Percentiles rank a stretch among this genome's conserved stretches.
Evolutionary conservation across 2,329 filamentous ascomycete species (phyloP).

Genomic region (Lomentospora prolificans): DNA sequence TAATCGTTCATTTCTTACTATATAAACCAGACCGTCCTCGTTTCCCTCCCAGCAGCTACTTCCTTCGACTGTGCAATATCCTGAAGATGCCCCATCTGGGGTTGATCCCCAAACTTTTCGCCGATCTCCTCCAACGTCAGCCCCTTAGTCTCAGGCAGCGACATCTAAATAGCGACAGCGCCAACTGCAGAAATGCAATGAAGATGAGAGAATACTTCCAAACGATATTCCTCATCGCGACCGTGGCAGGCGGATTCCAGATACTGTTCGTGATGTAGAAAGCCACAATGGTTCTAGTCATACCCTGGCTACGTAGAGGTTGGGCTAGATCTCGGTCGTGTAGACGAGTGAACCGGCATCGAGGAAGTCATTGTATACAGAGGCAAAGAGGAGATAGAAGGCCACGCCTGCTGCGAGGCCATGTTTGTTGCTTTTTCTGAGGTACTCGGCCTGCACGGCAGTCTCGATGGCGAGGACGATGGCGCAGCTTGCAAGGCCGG

Average conservation of each 20-base stretch:
- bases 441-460: not conserved
- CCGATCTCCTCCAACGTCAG: not conserved
- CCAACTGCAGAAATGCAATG: not conserved
- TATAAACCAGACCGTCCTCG: not conserved
- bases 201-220: constrained; percentile 1
- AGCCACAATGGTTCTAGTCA: not conserved
- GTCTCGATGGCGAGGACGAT: not conserved
- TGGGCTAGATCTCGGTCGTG: constrained; percentile 1
- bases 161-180: not conserved
- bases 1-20: not conserved
- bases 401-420: not conserved
- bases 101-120: not conserved
- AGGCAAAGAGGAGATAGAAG: not conserved
- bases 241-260: not conserved
- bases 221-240: not conserved
- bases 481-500: not conserved
- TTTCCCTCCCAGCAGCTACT: not conserved
- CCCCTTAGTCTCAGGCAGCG: not conserved
- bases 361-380: not conserved
- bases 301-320: not conserved
- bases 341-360: constrained; percentile 1
- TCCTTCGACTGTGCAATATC: not conserved
- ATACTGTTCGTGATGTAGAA: not conserved
- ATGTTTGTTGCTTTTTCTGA: not conserved
- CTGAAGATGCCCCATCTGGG: not conserved